phyloP scores from a whole-genome alignment of 2,329 filamentous ascomycete genomes.

The Cordyceps javanica region DNA sequence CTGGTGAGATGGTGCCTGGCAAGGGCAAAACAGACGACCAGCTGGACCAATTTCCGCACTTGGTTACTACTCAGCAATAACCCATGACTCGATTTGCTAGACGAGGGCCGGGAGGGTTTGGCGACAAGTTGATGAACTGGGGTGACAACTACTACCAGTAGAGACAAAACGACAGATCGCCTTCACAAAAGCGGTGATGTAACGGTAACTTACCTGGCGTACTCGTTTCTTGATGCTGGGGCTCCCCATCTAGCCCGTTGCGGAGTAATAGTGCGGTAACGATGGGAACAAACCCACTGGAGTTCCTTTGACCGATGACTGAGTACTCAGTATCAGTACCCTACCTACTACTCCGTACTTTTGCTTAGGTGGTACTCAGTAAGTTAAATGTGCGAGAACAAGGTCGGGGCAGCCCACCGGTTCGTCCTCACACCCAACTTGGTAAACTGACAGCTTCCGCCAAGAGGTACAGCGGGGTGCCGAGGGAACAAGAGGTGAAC shows the following conservation, averaged over 20 bases:
- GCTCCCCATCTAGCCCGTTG: background rate
- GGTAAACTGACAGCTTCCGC: background rate
- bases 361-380: no score
- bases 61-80: no score
- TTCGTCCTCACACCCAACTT: background rate
- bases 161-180: conserved; percentile 8
- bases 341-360: no score
- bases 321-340: no score
- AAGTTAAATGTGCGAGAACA: no score
- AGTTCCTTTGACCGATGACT: background rate
- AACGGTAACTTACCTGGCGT: background rate
- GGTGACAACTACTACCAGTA: background rate
- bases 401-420: no score
- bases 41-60: background rate
- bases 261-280: background rate
- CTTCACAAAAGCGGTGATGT: background rate
- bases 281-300: background rate
- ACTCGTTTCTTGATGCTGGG: background rate
- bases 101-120: background rate
- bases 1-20: background rate
- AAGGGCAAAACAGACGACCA: no score
- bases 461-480: background rate
- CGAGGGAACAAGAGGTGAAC: background rate
- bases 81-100: background rate
- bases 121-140: background rate